Percentiles rank a stretch among this genome's conserved stretches.
These are phyloP conservation scores for Podospora bellae-mahoneyi DNA, from an alignment of 495 filamentous ascomycete genomes.

Conservation along the genomic window DNA sequence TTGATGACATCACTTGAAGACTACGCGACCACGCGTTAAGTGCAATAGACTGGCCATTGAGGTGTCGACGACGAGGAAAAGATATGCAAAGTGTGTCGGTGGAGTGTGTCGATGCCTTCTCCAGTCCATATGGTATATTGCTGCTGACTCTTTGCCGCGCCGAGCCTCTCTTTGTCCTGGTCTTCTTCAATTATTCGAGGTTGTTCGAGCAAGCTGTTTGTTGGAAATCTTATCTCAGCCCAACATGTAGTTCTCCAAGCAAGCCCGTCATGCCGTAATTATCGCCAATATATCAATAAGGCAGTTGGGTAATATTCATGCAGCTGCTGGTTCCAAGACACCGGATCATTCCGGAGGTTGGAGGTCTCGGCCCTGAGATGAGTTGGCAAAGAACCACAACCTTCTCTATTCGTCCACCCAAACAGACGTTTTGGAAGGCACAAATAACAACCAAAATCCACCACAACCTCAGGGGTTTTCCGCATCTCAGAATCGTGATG, in stretches of 20 bases:
- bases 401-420: neutral
- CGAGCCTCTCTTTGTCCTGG: neutral
- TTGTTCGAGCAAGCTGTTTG: neutral
- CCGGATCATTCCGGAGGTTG: neutral
- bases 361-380: neutral
- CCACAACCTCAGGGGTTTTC: neutral
- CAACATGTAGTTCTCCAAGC: too few species aligned
- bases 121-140: neutral
- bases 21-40: neutral
- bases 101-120: neutral
- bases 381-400: neutral
- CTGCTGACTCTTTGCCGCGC: neutral
- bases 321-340: neutral
- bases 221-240: too few species aligned
- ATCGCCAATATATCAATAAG: too few species aligned
- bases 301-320: neutral
- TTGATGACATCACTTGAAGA: neutral
- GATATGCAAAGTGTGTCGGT: neutral
- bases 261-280: too few species aligned
- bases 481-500: too few species aligned
- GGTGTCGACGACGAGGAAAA: neutral
- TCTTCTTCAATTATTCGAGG: neutral
- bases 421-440: neutral
- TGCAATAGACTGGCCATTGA: neutral
- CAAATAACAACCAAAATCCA: neutral